Conservation (phyloP, 495 filamentous ascomycete species). For the Penicillium odoratum region DNA sequence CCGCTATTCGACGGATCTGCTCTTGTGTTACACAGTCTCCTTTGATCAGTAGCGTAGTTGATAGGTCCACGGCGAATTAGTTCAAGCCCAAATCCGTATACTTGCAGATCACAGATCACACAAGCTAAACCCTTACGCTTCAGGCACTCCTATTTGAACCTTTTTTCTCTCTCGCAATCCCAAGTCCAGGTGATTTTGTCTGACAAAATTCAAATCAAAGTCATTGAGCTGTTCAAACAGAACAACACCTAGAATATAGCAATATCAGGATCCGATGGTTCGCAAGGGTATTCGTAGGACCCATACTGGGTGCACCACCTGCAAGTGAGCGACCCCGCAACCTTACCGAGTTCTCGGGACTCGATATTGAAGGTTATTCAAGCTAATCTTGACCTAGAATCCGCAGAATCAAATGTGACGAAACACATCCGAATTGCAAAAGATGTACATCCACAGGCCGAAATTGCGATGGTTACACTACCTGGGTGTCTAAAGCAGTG, state of each 20-base stretch:
- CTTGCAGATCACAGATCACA: no score
- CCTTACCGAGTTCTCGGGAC: background rate
- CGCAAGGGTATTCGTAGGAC: slow-evolving; percentile 2
- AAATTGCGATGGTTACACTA: slow-evolving; percentile 44
- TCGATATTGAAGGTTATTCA: background rate
- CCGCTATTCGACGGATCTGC: background rate
- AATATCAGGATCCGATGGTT: background rate
- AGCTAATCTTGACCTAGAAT: slow-evolving; percentile 3
- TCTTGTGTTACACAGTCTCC: background rate
- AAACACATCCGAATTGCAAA: slow-evolving; percentile 13
- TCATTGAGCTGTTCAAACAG: no score
- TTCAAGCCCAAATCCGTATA: no score
- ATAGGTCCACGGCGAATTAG: background rate
- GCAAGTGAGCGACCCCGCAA: slow-evolving; percentile 4
- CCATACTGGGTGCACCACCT: slow-evolving; percentile 4
- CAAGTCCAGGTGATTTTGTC: no score
- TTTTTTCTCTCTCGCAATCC: no score
- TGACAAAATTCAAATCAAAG: no score
- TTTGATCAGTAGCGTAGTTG: background rate
- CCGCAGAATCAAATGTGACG: slow-evolving; percentile 21
- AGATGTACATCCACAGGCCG: slow-evolving; percentile 38
- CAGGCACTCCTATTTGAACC: no score
- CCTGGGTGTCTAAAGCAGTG: background rate
- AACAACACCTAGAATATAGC: no score
- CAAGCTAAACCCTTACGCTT: no score